Base-by-base conservation (phyloP, 1,139 yeast genomes). In the Ashbya aceris region DNA sequence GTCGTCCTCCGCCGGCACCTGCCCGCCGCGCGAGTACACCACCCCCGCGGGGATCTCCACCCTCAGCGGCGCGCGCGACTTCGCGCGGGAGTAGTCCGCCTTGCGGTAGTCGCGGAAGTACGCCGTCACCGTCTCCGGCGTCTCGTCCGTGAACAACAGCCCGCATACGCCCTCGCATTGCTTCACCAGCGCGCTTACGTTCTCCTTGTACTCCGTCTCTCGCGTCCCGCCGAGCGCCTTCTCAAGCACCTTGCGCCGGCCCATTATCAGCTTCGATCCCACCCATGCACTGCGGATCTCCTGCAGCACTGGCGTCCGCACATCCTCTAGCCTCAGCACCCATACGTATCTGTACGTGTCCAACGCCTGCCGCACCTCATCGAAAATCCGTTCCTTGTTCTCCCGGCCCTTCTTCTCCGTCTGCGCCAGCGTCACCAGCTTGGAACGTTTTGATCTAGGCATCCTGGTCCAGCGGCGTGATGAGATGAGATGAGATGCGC, bases 371-470 rank as follows among this genome's bases (percentile, higher is more conserved):
- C 96, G 79, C 43, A 91, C 82, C 51, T 87, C 96, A 58, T 87
- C 95, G 51, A 87, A 91, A 54, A 89, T 79, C 60, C 91, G 74
- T 55, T 79, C 91, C 64, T 91, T 91, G 65, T 87, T 89, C 55
- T 86, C 96, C 53, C 81, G 80, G 43, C 96, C 96, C 65, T 91
- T 91, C 67, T 87, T 91, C 52, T 87, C 96, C 48, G 97, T 89
- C 63, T 89, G 91, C 31, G 98, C 91, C 55, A 91, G 73, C n/a
- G 97, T 85, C 48, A 91, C 95, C 56, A 84, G 78, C 74, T 80
- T 84, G 51, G 95, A 79, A 77, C 96, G 87, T 67, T 78, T 87
- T 36, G 96, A 86, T 76, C 94, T 85, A 51, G 97, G 96, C 97
- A 87, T 87, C 46, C 11, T 37, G 9, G 20, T 32, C 17, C n/a